These are phyloP conservation scores for Populus euphratica DNA, from an alignment of 345 rosid species.

Conservation along the genomic window DNA sequence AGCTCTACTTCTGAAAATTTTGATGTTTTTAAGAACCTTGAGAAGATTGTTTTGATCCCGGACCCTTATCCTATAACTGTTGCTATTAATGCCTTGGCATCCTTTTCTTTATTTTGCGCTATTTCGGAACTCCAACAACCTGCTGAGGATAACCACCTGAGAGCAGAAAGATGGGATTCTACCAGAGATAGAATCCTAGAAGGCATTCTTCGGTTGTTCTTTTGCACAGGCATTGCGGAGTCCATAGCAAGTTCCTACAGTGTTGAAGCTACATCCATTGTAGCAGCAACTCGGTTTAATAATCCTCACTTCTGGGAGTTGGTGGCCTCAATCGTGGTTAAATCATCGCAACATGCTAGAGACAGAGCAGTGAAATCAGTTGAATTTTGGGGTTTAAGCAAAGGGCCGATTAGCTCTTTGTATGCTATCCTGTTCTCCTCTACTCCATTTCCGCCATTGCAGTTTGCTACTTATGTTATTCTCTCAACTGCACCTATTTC, in stretches of 20 bases:
- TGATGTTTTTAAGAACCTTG: slow-evolving; percentile 46
- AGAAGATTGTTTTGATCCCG: slow-evolving; percentile 47
- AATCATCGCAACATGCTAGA: slow-evolving; percentile 58
- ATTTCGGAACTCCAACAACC: slow-evolving; percentile 32
- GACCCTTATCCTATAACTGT: slow-evolving; percentile 45
- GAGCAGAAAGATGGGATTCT: slow-evolving; percentile 51
- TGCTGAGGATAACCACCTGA: slow-evolving; percentile 33
- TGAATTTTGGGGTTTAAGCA: slow-evolving; percentile 86
- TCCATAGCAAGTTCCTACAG: slow-evolving; percentile 62
- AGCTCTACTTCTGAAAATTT: slow-evolving; percentile 38
- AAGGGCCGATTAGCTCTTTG: slow-evolving; percentile 73
- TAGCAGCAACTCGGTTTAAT: slow-evolving; percentile 57
- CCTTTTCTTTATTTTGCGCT: slow-evolving; percentile 52
- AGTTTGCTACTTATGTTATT: slow-evolving; percentile 77
- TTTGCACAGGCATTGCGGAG: slow-evolving; percentile 85
- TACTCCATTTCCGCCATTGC: slow-evolving; percentile 57
- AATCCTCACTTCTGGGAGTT: slow-evolving; percentile 69
- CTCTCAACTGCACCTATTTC: slow-evolving; percentile 80
- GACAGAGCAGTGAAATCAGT: slow-evolving; percentile 82
- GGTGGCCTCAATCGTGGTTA: slow-evolving; percentile 60
- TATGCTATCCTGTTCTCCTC: slow-evolving; percentile 78
- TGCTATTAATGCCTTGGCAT: slow-evolving; percentile 65
- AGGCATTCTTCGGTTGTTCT: slow-evolving; percentile 80
- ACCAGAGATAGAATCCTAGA: slow-evolving; percentile 62
- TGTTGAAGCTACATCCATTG: slow-evolving; percentile 59